Conservation (phyloP, 163 green algal species). For the Chloromonas sp. region DNA sequence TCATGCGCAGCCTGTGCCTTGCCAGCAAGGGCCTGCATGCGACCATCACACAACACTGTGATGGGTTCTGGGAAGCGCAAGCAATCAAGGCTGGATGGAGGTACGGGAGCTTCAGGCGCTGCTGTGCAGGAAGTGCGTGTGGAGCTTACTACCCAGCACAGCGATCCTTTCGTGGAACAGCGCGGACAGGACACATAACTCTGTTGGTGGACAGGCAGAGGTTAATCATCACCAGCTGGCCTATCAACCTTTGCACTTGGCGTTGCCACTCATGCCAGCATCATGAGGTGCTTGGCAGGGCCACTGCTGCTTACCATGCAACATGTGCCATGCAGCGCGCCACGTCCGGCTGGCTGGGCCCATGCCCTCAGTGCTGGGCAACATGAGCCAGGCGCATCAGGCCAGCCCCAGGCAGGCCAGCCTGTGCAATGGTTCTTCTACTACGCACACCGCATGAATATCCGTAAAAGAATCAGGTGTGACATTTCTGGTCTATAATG, state of each 20-base stretch:
- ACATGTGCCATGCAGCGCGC: neutral
- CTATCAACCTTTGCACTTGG: neutral
- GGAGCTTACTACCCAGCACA: neutral
- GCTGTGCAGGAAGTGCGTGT: neutral
- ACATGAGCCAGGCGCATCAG: neutral
- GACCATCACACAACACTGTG: neutral
- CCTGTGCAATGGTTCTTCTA: neutral
- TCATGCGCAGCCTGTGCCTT: neutral
- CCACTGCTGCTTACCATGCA: neutral
- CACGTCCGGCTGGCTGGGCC: neutral
- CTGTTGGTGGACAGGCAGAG: no score
- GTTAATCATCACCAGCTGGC: no score
- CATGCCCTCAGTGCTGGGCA: neutral
- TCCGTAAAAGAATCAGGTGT: neutral
- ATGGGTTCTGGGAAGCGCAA: neutral
- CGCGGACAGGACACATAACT: neutral
- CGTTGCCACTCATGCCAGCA: neutral
- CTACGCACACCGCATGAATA: neutral
- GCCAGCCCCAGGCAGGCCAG: neutral
- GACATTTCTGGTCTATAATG: no score
- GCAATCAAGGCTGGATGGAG: slow-evolving; percentile 5
- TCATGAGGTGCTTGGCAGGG: no score
- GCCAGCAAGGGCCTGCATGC: neutral
- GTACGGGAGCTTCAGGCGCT: neutral
- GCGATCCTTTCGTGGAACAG: neutral